A percentile compares a stretch with the other conserved stretches of the same genome.
Conservation (phyloP, 176 grass and related monocot species). For the Oryza glaberrima region DNA sequence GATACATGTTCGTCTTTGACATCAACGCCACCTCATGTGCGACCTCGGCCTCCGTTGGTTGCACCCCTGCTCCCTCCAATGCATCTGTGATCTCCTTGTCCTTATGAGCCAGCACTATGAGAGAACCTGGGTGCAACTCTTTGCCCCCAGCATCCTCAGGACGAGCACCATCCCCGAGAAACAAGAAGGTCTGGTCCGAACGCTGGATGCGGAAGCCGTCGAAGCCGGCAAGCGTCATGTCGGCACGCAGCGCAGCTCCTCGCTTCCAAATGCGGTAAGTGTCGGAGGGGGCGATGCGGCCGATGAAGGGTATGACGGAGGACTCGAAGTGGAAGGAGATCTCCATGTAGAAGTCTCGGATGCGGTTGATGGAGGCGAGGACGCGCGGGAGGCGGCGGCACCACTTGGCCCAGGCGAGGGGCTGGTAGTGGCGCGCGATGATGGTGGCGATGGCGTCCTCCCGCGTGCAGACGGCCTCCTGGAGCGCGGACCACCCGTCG, state of each 20-base stretch:
- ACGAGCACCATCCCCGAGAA: slow-evolving; percentile 70
- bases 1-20: slow-evolving; percentile 98
- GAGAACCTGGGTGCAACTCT: slow-evolving; percentile 71
- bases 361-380: slow-evolving; percentile 71
- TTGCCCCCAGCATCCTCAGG: slow-evolving; percentile 56
- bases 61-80: slow-evolving; percentile 83
- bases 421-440: slow-evolving; percentile 96
- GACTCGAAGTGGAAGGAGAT: slow-evolving; percentile 99
- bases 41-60: slow-evolving; percentile 83
- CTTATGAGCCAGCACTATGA: slow-evolving; percentile 92
- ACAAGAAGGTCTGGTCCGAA: slow-evolving; percentile 91
- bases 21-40: slow-evolving; percentile 90
- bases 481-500: slow-evolving; percentile 87
- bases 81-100: slow-evolving; percentile 97
- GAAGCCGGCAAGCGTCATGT: slow-evolving; percentile 94
- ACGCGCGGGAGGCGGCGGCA: slow-evolving; percentile 85
- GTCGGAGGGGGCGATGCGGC: slow-evolving; percentile 92
- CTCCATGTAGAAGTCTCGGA: slow-evolving; percentile 98
- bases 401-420: slow-evolving; percentile 98
- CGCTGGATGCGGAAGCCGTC: slow-evolving; percentile 94
- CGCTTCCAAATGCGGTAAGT: slow-evolving; percentile 99
- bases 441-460: slow-evolving; percentile 85
- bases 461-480: slow-evolving; percentile 89
- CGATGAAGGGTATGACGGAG: slow-evolving; percentile 94
- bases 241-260: slow-evolving; percentile 61